A percentile compares a stretch with the other conserved stretches of the same genome.
These are phyloP conservation scores for Claviceps pazoutovae DNA, from an alignment of 2,329 filamentous ascomycete species.

Conservation along the genomic window DNA sequence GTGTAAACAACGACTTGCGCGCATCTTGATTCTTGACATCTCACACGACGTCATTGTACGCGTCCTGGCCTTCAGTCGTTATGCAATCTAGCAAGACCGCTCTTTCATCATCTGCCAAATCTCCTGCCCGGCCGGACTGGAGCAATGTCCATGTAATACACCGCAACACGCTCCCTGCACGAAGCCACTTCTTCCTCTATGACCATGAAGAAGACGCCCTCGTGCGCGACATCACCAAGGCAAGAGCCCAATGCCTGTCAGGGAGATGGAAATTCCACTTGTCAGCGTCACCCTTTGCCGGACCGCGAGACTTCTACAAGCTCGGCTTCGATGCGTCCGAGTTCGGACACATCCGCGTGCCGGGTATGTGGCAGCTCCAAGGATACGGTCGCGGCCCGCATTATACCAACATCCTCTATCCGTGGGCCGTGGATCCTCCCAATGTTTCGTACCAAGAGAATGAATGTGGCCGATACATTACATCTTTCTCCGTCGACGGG, in stretches of 20 bases:
- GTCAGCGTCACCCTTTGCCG: constrained; percentile 30
- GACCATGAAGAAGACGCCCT: constrained; percentile 34
- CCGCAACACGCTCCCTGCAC: constrained; percentile 42
- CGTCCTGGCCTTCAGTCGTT: not conserved
- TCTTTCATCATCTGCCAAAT: not conserved
- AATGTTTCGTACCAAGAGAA: constrained; percentile 50
- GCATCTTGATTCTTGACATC: not conserved
- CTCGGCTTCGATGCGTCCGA: constrained; percentile 20
- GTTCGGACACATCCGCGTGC: constrained; percentile 38
- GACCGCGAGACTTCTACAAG: constrained; percentile 27
- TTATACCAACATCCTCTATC: constrained; percentile 57
- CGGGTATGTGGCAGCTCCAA: constrained; percentile 58
- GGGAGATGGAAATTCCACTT: constrained; percentile 41
- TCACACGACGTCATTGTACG: not conserved
- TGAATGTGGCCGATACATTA: constrained; percentile 49
- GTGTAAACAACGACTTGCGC: not conserved
- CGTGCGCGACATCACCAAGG: constrained; percentile 22
- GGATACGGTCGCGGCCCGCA: constrained; percentile 50
- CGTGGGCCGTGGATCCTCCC: constrained; percentile 54
- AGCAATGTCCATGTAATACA: constrained; percentile 46
- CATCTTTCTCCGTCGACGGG: constrained; percentile 37
- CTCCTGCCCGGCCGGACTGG: constrained; percentile 35
- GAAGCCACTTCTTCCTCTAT: constrained; percentile 43
- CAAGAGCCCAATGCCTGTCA: constrained; percentile 31
- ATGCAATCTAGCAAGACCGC: not conserved